Conservation (phyloP, 495 filamentous ascomycete genomes). For the Elasticomyces elasticus region DNA sequence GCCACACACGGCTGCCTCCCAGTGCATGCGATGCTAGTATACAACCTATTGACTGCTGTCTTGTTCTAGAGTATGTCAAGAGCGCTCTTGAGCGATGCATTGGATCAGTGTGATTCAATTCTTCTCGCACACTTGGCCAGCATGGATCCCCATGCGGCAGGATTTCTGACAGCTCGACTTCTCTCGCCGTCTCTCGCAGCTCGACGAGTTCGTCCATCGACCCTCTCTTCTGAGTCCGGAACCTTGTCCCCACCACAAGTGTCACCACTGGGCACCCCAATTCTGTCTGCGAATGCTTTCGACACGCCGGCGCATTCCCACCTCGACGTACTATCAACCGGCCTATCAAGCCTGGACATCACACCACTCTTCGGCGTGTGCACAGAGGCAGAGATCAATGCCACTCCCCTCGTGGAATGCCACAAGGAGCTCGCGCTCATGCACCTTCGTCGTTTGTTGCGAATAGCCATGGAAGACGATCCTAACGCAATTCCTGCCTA, state of each 20-base stretch:
- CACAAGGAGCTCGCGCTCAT: constrained; percentile 1
- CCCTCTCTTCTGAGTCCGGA: not conserved
- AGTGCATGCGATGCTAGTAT: not conserved
- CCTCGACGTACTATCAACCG: not conserved
- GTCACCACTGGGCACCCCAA: not conserved
- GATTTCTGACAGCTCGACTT: not conserved
- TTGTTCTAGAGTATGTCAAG: too few relatives aligned
- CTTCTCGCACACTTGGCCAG: not conserved
- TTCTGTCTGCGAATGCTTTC: not conserved
- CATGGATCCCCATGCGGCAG: not conserved
- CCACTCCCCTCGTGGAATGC: not conserved
- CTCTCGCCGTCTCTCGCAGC: not conserved
- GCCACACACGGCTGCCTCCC: not conserved
- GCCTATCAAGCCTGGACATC: not conserved
- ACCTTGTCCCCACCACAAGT: not conserved
- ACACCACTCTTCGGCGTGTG: not conserved
- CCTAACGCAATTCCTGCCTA: not conserved
- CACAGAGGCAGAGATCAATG: not conserved
- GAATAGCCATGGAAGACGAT: not conserved
- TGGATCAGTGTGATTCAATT: not conserved
- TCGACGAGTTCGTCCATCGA: not conserved
- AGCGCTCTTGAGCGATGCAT: not conserved
- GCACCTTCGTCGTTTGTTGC: not conserved
- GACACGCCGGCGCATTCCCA: not conserved
- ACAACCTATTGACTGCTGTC: not conserved